Conservation (phyloP, 805 yeast genomes). For the Maudiozyma bulderi region DNA sequence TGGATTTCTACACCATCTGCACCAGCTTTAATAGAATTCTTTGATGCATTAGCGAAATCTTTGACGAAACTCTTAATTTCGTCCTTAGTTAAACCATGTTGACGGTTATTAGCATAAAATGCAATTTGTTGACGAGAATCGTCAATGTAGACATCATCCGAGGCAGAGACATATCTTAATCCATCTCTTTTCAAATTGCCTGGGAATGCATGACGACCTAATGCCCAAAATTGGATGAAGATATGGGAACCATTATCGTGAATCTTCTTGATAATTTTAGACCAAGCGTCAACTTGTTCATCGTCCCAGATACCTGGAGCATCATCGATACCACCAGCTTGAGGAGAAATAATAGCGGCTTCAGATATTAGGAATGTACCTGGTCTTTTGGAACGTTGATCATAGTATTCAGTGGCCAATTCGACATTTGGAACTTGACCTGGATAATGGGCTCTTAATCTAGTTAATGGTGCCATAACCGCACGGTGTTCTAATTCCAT, state of each 20-base stretch:
- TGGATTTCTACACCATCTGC: slow-evolving; percentile 59
- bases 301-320: slow-evolving; percentile 44
- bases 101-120: slow-evolving; percentile 21
- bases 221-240: slow-evolving; percentile 43
- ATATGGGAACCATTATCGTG: slow-evolving; percentile 39
- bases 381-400: slow-evolving; percentile 40
- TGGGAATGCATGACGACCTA: slow-evolving; percentile 35
- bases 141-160: slow-evolving; percentile 27
- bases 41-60: slow-evolving; percentile 38
- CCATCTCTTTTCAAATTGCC: slow-evolving; percentile 28
- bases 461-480: slow-evolving; percentile 35
- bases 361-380: slow-evolving; percentile 49
- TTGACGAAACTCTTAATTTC: slow-evolving; percentile 33
- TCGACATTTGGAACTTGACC: slow-evolving; percentile 34
- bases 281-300: slow-evolving; percentile 40
- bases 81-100: slow-evolving; percentile 22
- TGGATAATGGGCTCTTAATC: slow-evolving; percentile 29
- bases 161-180: slow-evolving; percentile 30
- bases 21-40: slow-evolving; percentile 26
- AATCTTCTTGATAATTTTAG: slow-evolving; percentile 35
- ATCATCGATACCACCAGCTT: slow-evolving; percentile 30
- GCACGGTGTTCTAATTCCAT: slow-evolving; percentile 28
- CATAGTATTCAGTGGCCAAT: slow-evolving; percentile 40
- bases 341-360: slow-evolving; percentile 38
- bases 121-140: slow-evolving; percentile 31